Conservation (phyloP, 805 yeast species). For the Suhomyces xylopsoci region DNA sequence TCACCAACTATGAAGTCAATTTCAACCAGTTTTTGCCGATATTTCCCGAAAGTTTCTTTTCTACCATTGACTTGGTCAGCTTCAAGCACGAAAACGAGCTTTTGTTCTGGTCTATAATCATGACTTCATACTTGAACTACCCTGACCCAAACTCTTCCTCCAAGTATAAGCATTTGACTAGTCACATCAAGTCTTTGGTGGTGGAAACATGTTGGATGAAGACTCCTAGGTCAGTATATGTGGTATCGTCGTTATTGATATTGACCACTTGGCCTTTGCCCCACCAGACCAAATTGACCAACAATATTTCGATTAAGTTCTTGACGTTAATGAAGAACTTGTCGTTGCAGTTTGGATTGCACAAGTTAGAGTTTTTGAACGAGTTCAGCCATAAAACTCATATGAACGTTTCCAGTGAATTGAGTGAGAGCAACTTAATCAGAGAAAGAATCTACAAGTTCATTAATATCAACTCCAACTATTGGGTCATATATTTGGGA, state of each 20-base stretch:
- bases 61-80: conserved; percentile 9
- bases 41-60: conserved; percentile 18
- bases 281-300: conserved; percentile 22
- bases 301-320: conserved; percentile 35
- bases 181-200: conserved; percentile 36
- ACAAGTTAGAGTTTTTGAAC: conserved; percentile 37
- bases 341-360: conserved; percentile 42
- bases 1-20: conserved; percentile 23
- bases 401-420: conserved; percentile 21
- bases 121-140: conserved; percentile 29
- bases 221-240: conserved; percentile 44
- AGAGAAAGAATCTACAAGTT: conserved; percentile 43
- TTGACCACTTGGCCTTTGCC: conserved; percentile 47
- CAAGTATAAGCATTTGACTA: conserved; percentile 23
- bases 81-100: conserved; percentile 28
- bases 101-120: conserved; percentile 41
- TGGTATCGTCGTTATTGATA: conserved; percentile 36
- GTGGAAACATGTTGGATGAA: conserved; percentile 42
- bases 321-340: conserved; percentile 38
- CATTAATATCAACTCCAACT: conserved; percentile 40
- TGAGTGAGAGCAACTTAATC: conserved; percentile 31
- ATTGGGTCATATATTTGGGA: conserved; percentile 42
- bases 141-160: conserved; percentile 11
- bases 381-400: conserved; percentile 38
- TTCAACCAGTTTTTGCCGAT: conserved; percentile 35